phyloP scores from a whole-genome alignment of 1,284 basidiomycete genomes.

The Ceratobasidium sp. region DNA sequence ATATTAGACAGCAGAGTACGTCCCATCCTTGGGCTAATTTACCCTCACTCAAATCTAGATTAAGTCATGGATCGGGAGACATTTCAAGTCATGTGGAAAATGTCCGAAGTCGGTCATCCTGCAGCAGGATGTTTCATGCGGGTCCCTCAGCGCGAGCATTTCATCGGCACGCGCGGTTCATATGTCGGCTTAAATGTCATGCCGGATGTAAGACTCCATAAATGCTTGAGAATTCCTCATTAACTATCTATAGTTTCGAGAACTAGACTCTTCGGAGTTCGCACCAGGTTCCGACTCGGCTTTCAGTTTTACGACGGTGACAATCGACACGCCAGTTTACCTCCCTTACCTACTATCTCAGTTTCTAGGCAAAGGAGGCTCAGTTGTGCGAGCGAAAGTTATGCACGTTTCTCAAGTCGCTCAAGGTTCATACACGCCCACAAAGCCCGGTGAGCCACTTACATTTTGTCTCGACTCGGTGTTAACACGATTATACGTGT shows the following conservation, averaged over 20 bases:
- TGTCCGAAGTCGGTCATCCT: conserved; percentile 69
- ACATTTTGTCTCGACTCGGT: background rate
- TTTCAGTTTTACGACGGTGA: conserved; percentile 72
- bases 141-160: conserved; percentile 71
- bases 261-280: conserved; percentile 63
- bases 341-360: conserved; percentile 74
- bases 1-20: conserved; percentile 67
- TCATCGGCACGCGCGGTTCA: conserved; percentile 59
- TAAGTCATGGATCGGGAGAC: conserved; percentile 72
- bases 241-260: conserved; percentile 62
- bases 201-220: conserved; percentile 67
- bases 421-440: conserved; percentile 32
- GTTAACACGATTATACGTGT: conserved; percentile 53
- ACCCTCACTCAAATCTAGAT: conserved; percentile 58
- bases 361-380: conserved; percentile 73
- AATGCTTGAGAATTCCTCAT: background rate
- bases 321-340: conserved; percentile 77
- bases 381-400: conserved; percentile 61
- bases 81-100: conserved; percentile 76
- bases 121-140: conserved; percentile 73
- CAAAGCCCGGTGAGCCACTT: conserved; percentile 27
- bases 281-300: conserved; percentile 63
- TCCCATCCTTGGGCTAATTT: background rate
- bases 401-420: conserved; percentile 44
- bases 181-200: conserved; percentile 63